These are phyloP conservation scores for Talaromyces atroroseus DNA, from an alignment of 2,329 filamentous ascomycete genomes.

Conservation along the genomic window DNA sequence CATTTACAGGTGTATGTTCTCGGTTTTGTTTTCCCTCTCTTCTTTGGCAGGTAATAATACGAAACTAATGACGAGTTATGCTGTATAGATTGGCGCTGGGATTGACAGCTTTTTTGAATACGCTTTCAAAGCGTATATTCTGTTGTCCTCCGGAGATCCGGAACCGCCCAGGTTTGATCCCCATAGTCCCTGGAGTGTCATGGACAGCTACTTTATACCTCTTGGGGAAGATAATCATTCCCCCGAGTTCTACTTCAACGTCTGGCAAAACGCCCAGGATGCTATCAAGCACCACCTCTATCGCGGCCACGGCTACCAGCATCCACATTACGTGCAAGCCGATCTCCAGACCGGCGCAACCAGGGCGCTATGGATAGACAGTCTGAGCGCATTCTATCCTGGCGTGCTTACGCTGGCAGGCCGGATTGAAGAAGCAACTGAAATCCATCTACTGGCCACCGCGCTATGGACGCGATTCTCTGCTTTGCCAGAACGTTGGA, in stretches of 20 bases:
- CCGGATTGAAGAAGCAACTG: conserved; percentile 83
- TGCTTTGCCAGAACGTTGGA: conserved; percentile 93
- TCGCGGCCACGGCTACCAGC: conserved; percentile 65
- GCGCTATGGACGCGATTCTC: conserved; percentile 92
- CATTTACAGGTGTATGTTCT: conserved; percentile 63
- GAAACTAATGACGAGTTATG: too few relatives aligned
- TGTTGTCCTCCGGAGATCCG: conserved; percentile 68
- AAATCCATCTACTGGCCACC: conserved; percentile 83
- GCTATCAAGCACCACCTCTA: conserved; percentile 91
- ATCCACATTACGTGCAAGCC: conserved; percentile 89
- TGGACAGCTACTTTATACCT: conserved; percentile 61
- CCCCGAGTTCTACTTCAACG: conserved; percentile 69
- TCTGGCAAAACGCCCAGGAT: conserved; percentile 79
- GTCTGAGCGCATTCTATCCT: conserved; percentile 89
- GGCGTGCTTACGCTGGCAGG: conserved; percentile 81
- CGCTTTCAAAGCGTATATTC: conserved; percentile 85
- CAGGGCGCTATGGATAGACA: conserved; percentile 92
- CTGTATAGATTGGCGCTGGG: conserved; percentile 70
- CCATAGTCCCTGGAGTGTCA: conserved; percentile 42
- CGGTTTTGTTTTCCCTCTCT: neutral
- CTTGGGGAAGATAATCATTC: conserved; percentile 63
- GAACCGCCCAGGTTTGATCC: conserved; percentile 31
- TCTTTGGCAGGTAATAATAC: neutral
- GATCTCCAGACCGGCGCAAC: conserved; percentile 84
- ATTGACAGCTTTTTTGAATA: conserved; percentile 99